Evolutionary conservation across 176 grass and related monocot genomes (phyloP).

Genomic region (Echinochloa phyllopogon): DNA sequence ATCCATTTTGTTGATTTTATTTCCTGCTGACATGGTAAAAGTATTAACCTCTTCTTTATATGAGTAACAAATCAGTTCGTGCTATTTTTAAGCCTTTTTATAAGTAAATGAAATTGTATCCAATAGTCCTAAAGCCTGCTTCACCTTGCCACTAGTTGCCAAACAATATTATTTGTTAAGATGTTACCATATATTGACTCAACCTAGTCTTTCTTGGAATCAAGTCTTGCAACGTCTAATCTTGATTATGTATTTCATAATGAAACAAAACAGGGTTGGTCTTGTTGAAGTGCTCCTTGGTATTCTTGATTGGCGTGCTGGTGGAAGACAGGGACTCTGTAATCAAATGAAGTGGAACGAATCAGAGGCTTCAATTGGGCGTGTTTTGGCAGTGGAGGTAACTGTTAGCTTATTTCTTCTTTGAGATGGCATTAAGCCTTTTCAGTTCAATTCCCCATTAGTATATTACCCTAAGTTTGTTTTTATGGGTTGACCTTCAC

Average conservation of each 20-base stretch:
- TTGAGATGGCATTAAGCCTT: not conserved
- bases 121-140: not conserved
- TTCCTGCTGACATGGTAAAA: conserved; percentile 15
- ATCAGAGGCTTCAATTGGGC: conserved; percentile 95
- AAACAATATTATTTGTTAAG: conserved; percentile 16
- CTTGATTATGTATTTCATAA: conserved; percentile 35
- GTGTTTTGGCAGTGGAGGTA: conserved; percentile 98
- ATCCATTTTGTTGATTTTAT: not conserved
- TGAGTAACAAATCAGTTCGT: conserved; percentile 22
- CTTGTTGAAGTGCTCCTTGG: conserved; percentile 95
- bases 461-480: conserved; percentile 20
- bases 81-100: conserved; percentile 13
- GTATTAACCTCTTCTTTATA: not conserved
- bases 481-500: conserved; percentile 12
- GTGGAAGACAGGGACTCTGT: conserved; percentile 87
- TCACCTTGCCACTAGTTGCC: conserved; percentile 21
- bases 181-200: conserved; percentile 15
- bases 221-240: not conserved
- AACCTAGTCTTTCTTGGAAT: conserved; percentile 26
- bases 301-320: conserved; percentile 97
- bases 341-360: conserved; percentile 99
- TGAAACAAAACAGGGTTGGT: conserved; percentile 71
- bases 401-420: not conserved
- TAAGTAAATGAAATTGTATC: not conserved
- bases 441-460: conserved; percentile 26